phyloP scores from a whole-genome alignment of 208 protist genomes.

The Leishmania martiniquensis region DNA sequence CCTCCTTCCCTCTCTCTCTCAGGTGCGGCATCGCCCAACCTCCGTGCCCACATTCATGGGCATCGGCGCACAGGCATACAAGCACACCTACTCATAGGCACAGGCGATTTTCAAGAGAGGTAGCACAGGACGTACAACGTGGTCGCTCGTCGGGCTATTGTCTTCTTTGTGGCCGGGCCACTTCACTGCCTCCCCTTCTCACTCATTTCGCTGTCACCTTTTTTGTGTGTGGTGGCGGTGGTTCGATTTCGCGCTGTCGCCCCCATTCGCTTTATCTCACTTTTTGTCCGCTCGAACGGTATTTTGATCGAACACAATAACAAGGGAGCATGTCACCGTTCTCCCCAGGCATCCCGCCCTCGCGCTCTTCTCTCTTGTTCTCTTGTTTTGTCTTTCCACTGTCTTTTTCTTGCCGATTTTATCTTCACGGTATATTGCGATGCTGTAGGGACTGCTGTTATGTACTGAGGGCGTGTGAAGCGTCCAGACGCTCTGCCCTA shows the following conservation, averaged over 20 bases:
- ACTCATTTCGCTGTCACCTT: neutral
- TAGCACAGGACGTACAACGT: neutral
- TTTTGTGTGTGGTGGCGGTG: neutral
- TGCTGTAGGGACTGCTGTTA: neutral
- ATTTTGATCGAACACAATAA: neutral
- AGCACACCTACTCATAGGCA: neutral
- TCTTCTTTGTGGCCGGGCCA: neutral
- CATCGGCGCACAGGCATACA: neutral
- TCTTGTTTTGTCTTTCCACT: neutral
- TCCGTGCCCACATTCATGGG: neutral
- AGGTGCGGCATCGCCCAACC: neutral
- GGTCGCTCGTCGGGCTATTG: neutral
- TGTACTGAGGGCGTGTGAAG: neutral
- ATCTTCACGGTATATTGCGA: too few relatives aligned
- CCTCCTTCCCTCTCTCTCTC: conserved; percentile 18
- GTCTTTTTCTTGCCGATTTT: too few relatives aligned
- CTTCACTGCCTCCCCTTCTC: neutral
- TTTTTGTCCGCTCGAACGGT: neutral
- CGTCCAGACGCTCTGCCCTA: neutral
- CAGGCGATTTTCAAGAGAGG: neutral
- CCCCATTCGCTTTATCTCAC: neutral
- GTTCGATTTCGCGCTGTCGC: neutral
- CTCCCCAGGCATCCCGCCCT: neutral
- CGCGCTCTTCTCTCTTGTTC: neutral
- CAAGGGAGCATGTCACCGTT: neutral